A percentile compares a stretch with the other conserved stretches of the same genome.
Evolutionary conservation across 176 grass and related monocot species (phyloP).

Genomic region (Musa beccarii): DNA sequence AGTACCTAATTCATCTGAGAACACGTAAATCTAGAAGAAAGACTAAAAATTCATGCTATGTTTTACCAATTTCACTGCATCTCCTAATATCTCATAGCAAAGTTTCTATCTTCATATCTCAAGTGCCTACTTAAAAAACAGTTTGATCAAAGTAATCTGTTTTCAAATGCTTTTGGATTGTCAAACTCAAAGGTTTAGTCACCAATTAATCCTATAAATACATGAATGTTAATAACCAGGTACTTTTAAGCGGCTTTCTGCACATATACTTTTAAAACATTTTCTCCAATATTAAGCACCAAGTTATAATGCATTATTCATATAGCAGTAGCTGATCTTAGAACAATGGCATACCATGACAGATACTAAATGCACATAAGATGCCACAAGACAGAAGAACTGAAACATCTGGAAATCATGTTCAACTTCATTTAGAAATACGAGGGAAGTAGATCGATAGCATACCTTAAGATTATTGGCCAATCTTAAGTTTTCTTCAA

Average conservation of each 20-base stretch:
- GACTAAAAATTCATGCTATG: neutral
- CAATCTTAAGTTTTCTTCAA: constrained; percentile 71
- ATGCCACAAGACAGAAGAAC: neutral
- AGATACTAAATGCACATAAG: neutral
- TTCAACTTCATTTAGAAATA: too few relatives aligned
- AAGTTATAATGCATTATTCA: neutral
- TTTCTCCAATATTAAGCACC: neutral
- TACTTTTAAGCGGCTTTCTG: neutral
- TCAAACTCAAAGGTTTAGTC: neutral
- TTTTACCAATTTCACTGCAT: too few relatives aligned
- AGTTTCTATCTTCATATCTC: too few relatives aligned
- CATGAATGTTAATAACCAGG: neutral
- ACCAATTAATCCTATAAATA: neutral
- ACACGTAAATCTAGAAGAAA: neutral
- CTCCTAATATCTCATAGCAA: too few relatives aligned
- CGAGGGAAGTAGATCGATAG: constrained; percentile 22
- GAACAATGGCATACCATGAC: neutral
- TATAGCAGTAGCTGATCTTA: neutral
- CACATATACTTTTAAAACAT: neutral
- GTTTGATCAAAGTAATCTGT: neutral
- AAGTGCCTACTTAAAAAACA: too few relatives aligned
- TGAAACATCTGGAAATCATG: neutral
- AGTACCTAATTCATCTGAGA: neutral
- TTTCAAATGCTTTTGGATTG: neutral
- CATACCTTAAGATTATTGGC: constrained; percentile 80